Evolutionary conservation across 352 stramenopile species (phyloP).

Genomic region (Globisporangium canariense): DNA sequence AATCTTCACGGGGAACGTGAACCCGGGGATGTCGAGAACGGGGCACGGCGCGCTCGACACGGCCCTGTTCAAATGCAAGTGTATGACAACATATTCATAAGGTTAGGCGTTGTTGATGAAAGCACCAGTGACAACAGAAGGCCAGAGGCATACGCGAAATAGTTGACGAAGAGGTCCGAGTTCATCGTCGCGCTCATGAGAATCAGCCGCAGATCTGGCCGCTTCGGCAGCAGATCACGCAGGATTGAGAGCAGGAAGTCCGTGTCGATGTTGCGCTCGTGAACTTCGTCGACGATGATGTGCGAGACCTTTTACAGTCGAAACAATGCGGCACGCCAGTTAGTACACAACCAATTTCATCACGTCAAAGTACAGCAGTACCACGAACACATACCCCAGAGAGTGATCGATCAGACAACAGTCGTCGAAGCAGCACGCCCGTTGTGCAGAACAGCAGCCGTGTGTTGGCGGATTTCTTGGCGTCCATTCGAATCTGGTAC

Average conservation of each 20-base stretch:
- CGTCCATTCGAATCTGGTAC: constrained; percentile 96
- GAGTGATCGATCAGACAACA: constrained; percentile 88
- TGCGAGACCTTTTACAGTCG: constrained; percentile 79
- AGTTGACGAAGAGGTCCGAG: constrained; percentile 82
- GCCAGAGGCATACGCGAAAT: constrained; percentile 61
- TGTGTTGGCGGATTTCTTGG: constrained; percentile 85
- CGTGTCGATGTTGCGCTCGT: constrained; percentile 96
- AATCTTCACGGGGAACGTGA: constrained; percentile 77
- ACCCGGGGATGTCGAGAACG: constrained; percentile 82
- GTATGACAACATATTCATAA: not conserved
- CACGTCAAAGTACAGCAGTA: not conserved
- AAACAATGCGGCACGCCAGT: not conserved
- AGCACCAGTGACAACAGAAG: too few relatives aligned
- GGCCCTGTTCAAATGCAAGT: constrained; percentile 6
- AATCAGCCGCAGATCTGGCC: constrained; percentile 87
- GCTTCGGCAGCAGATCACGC: constrained; percentile 67
- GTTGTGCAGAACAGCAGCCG: constrained; percentile 96
- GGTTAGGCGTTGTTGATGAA: not conserved
- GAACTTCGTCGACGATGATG: constrained; percentile 99
- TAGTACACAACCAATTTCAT: not conserved
- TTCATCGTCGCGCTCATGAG: constrained; percentile 98
- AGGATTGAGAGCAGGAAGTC: constrained; percentile 96
- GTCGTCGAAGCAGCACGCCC: constrained; percentile 91
- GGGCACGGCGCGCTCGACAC: constrained; percentile 34
- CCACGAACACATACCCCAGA: constrained; percentile 46